phyloP scores from a whole-genome alignment of 2,329 filamentous ascomycete genomes.

The Fusarium globosum region DNA sequence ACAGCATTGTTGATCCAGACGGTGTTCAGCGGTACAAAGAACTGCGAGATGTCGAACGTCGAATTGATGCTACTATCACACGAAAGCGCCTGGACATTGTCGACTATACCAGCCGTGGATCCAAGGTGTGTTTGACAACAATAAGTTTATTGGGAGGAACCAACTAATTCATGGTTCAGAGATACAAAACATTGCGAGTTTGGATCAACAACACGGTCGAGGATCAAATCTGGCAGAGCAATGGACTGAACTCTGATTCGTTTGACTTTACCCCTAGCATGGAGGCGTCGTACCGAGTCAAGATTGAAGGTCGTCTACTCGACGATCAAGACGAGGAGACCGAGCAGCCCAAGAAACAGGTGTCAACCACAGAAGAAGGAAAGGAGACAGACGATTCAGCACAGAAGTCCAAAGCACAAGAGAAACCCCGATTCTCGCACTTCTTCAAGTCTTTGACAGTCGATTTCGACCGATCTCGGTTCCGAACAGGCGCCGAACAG shows the following conservation, averaged over 20 bases:
- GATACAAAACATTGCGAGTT: slow-evolving; percentile 86
- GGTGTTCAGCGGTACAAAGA: slow-evolving; percentile 84
- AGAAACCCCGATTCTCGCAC: slow-evolving; percentile 73
- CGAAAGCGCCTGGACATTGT: slow-evolving; percentile 92
- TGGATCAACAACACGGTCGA: slow-evolving; percentile 97
- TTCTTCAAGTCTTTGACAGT: slow-evolving; percentile 86
- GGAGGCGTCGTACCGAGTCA: slow-evolving; percentile 87
- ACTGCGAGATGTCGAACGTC: slow-evolving; percentile 86
- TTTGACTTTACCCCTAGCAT: slow-evolving; percentile 84
- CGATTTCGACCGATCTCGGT: slow-evolving; percentile 74
- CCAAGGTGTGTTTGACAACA: slow-evolving; percentile 64
- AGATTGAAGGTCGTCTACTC: slow-evolving; percentile 88
- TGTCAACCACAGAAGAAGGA: slow-evolving; percentile 48
- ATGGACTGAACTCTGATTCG: slow-evolving; percentile 73
- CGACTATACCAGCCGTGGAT: slow-evolving; percentile 79
- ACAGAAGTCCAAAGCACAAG: slow-evolving; percentile 52
- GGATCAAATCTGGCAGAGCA: slow-evolving; percentile 91
- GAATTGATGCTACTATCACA: slow-evolving; percentile 91
- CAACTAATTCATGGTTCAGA: slow-evolving; percentile 54
- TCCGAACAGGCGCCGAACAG: slow-evolving; percentile 64
- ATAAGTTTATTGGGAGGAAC: background rate
- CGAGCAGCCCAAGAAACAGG: slow-evolving; percentile 58
- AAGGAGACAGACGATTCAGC: slow-evolving; percentile 45
- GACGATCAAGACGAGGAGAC: slow-evolving; percentile 74
- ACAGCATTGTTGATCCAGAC: slow-evolving; percentile 79